Evolutionary conservation across 2,329 filamentous ascomycete species (phyloP), one percentile per base, ranked within the genome.

Genomic region (Penicillium sclerotigenum): DNA sequence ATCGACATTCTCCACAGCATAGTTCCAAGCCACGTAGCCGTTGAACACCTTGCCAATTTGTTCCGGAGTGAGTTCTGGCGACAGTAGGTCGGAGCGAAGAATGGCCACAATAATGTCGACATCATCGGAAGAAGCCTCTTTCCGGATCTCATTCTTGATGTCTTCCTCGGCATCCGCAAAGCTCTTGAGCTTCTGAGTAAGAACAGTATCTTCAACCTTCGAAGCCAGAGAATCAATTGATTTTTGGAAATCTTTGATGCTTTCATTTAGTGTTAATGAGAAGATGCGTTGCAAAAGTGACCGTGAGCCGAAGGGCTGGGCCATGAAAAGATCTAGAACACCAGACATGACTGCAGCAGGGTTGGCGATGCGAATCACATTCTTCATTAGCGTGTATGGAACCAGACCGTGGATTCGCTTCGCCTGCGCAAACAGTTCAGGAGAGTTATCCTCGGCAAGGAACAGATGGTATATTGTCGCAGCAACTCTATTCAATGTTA

Each of bases 401-500:
- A 99, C 88, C 54, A 97, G 83, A 0, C 92, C 96, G 71, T 99
- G 94, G 50, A 97, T 97, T 58, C 90, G 86, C 76, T 93, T 96
- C 5, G 89, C 87, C 74, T 99, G 94, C 0, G 91, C 91, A 72
- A 97, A 97, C 29, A 99, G 76, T 70, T 99, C 94, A 0, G 94
- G 92, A 0, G 93, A 97, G 73, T 99, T 99, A 76, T 99, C 94
- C 73, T 99, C 94, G 6, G 94, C 94, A 42, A 99, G 82, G 80
- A 99, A 99, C 33, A 99, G 80, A 73, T 99, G 94, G 71, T 99
- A 99, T 57, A 97, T 86, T 22, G 94, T 97, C 38, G 94, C 94
- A 24, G 94, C 94, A 47, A 99, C 87, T 76, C 79, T 81, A 50
- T 18, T 43, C 34, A 28, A 31, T 26, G 42, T 64, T 42, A 68